Evolutionary conservation across 495 filamentous ascomycete species (phyloP).

Genomic region (Xylaria grammica): DNA sequence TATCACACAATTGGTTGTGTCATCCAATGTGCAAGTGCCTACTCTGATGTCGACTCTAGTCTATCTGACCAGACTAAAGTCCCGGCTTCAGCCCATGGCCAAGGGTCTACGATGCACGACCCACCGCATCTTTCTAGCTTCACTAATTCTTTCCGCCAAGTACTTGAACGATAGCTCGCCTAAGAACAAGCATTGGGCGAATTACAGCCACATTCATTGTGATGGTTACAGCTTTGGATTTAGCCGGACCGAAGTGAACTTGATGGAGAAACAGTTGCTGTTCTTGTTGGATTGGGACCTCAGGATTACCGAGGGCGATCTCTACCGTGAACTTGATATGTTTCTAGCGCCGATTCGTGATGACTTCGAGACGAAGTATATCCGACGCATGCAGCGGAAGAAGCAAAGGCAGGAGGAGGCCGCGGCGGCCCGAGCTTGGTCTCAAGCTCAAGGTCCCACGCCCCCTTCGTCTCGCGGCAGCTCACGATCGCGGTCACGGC

Average conservation of each 20-base stretch:
- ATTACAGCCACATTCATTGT: slow-evolving; percentile 73
- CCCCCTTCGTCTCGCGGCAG: slow-evolving; percentile 44
- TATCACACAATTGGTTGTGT: slow-evolving; percentile 86
- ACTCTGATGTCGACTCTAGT: slow-evolving; percentile 96
- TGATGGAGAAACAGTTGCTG: slow-evolving; percentile 98
- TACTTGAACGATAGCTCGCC: slow-evolving; percentile 98
- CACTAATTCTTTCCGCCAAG: slow-evolving; percentile 91
- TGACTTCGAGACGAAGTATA: slow-evolving; percentile 44
- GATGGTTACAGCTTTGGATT: slow-evolving; percentile 86
- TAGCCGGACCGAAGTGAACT: slow-evolving; percentile 90
- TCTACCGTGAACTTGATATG: slow-evolving; percentile 83
- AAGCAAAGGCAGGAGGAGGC: slow-evolving; percentile 37
- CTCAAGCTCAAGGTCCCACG: slow-evolving; percentile 38
- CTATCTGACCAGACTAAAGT: slow-evolving; percentile 83
- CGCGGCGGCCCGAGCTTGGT: slow-evolving; percentile 26
- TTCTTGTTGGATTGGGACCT: slow-evolving; percentile 94
- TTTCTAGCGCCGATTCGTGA: slow-evolving; percentile 85
- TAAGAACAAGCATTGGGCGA: slow-evolving; percentile 99
- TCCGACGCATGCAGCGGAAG: slow-evolving; percentile 50
- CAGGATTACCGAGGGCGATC: slow-evolving; percentile 79
- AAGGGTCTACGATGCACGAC: slow-evolving; percentile 98
- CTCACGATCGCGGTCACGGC: slow-evolving; percentile 45
- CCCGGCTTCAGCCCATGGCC: slow-evolving; percentile 86
- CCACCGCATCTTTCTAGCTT: slow-evolving; percentile 95
- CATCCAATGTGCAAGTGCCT: slow-evolving; percentile 94